Conservation (phyloP, 2,329 filamentous ascomycete genomes). For the Sporothrix euskadiensis region DNA sequence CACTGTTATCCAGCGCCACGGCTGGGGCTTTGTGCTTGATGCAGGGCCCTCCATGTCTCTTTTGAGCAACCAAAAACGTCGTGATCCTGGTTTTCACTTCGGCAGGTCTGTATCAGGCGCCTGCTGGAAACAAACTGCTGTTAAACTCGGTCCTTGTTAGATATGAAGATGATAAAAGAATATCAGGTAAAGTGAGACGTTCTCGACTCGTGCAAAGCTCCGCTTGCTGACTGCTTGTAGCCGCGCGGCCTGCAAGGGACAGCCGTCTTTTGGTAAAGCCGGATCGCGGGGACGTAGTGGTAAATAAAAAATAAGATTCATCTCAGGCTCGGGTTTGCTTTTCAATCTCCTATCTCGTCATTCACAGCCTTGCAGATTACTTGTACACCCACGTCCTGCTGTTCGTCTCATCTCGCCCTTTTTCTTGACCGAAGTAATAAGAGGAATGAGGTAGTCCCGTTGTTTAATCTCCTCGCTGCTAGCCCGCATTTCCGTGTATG, state of each 20-base stretch:
- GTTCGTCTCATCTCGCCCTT: neutral
- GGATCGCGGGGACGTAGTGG: neutral
- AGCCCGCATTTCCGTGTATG: neutral
- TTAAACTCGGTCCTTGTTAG: neutral
- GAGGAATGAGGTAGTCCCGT: neutral
- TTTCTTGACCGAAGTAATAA: neutral
- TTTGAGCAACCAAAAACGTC: neutral
- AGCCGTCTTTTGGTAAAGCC: slow-evolving; percentile 1
- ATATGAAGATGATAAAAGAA: neutral
- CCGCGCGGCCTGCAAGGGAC: slow-evolving; percentile 18
- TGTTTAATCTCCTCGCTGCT: neutral
- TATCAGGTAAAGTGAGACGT: neutral
- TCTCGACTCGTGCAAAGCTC: slow-evolving; percentile 3
- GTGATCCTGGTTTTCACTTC: neutral
- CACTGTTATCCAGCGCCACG: neutral
- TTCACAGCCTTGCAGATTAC: neutral
- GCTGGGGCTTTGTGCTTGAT: neutral
- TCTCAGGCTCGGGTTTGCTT: neutral
- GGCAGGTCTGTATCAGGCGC: neutral
- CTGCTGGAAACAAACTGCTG: neutral
- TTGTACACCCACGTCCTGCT: neutral
- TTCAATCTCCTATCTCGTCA: neutral
- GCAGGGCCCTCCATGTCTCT: neutral
- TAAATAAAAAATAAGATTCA: neutral
- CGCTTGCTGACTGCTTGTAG: neutral